phyloP scores from a whole-genome alignment of 306 rosid species.

The Citrullus colocynthis region DNA sequence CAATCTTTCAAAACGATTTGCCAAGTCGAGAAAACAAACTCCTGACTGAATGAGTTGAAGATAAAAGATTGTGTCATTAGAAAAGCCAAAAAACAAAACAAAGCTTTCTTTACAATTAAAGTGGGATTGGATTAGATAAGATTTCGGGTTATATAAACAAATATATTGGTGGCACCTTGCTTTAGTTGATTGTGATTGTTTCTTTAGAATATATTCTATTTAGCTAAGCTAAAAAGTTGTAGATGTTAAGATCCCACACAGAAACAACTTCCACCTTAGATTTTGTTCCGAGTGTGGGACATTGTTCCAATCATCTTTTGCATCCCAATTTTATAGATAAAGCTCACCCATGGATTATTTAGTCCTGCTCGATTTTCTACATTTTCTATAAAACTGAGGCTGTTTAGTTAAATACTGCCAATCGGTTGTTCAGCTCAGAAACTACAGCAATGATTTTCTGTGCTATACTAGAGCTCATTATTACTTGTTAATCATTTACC shows the following conservation, averaged over 20 bases:
- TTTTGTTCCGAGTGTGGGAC: background rate
- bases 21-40: background rate
- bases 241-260: background rate
- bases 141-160: background rate
- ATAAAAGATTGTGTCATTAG: background rate
- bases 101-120: background rate
- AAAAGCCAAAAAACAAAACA: background rate
- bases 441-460: background rate
- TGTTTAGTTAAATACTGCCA: background rate
- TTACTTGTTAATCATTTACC: background rate
- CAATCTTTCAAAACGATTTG: background rate
- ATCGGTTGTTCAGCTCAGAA: background rate
- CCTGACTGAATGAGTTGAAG: background rate
- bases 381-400: background rate
- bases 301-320: background rate
- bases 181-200: background rate
- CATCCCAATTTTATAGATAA: background rate
- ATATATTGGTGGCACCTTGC: background rate
- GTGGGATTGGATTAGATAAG: background rate
- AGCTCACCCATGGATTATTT: background rate
- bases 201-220: background rate
- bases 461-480: background rate
- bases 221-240: background rate
- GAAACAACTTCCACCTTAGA: background rate
- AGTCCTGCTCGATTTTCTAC: background rate